Conservation (phyloP, 1,284 basidiomycete genomes). For the Ceratobasidium sp. region DNA sequence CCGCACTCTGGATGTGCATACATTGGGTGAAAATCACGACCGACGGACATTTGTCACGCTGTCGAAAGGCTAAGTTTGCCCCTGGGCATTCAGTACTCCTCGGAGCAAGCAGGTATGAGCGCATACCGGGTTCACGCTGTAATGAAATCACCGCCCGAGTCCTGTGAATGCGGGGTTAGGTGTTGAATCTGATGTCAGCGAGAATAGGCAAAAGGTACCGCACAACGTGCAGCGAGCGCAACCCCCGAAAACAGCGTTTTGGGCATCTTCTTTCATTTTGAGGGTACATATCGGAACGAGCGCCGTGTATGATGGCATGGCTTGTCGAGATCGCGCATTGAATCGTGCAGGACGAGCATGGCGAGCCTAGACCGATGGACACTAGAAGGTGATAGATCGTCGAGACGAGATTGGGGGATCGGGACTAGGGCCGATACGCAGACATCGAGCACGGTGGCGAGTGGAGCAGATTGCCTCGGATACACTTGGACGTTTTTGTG, state of each 20-base stretch:
- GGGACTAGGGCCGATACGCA: constrained; percentile 10
- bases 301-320: constrained; percentile 1
- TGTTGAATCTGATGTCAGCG: background rate
- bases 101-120: background rate
- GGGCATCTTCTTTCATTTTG: constrained; percentile 35
- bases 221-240: background rate
- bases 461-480: background rate
- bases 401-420: constrained; percentile 15
- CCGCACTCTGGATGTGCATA: constrained; percentile 7
- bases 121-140: background rate
- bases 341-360: background rate
- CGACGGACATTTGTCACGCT: background rate
- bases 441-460: background rate
- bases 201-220: background rate
- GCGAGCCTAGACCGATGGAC: constrained; percentile 13
- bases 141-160: background rate
- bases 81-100: background rate
- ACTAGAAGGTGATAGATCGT: constrained; percentile 15
- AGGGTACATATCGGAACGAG: constrained; percentile 16
- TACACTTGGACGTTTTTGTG: background rate
- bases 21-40: background rate
- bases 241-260: constrained; percentile 24
- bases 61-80: background rate
- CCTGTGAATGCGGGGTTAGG: background rate
- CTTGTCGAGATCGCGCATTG: constrained; percentile 3